Evolutionary conservation across 495 filamentous ascomycete species (phyloP), one percentile per base, ranked within the genome.

Genomic region (Podospora tetraspora): DNA sequence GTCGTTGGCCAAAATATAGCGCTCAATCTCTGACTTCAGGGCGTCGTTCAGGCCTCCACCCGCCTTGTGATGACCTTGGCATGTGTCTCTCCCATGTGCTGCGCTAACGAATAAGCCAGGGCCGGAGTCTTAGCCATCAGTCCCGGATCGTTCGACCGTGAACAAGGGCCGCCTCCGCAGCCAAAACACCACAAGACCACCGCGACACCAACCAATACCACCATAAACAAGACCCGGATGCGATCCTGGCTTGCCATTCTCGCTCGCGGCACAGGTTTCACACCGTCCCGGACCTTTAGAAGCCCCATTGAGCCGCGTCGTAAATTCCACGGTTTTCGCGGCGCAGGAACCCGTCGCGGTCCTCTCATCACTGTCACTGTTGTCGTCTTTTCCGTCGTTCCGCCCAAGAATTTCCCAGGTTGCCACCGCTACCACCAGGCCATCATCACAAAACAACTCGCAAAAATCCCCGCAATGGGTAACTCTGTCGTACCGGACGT

Each of bases 391-490:
- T 7, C 16, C 16, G 43, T 52, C 43, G 43, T 52, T 52, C 43
- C 43, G 43, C 16, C 43, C 43, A 52, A 52, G 19, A 19, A 52
- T 52, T 52, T 52, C 43, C 43, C 43, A 8, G 43, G 43, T 52
- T 52, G 19, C 43, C 43, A 7, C 43, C 43, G 43, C 19, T 52
- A 52, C 43, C 43, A 52, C 43, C 43, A 52, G n/a, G 43, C 34
- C 34, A 43, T 16, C 34, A 7, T 16, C 34, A 2, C 34, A 12
- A 43, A 16, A 16, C 34, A 16, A 16, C 13, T 52, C 43, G 43
- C 43, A 52, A n/a, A n/a, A 72, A 68, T 65, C 72, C 66, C 73
- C 73, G 67, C 70, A 69, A 78, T 78, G 75, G 69, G 66, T 16
- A 73, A 67, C 66, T 59, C 66, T 24, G 61, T 68, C 64, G 34